Evolutionary conservation across 2,329 filamentous ascomycete genomes (phyloP).

Genomic region (Alternaria atra): DNA sequence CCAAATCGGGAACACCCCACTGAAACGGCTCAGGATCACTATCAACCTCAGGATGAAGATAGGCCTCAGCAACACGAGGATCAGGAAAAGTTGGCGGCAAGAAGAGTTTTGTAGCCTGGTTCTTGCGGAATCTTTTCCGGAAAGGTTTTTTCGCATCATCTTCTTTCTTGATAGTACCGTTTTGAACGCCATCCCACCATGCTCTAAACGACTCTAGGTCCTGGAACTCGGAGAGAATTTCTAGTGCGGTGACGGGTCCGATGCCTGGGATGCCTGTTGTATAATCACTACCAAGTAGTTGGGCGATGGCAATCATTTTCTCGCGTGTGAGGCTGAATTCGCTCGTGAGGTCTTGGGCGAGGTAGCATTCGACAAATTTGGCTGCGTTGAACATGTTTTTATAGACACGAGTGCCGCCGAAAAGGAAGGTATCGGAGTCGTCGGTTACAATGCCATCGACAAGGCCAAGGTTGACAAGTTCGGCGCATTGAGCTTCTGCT

Average conservation of each 20-base stretch:
- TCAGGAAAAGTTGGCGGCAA: conserved; percentile 83
- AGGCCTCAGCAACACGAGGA: conserved; percentile 79
- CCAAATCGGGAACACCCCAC: conserved; percentile 95
- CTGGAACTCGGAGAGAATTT: conserved; percentile 91
- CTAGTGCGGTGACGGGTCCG: conserved; percentile 91
- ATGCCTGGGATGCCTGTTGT: conserved; percentile 91
- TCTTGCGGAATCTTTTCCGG: conserved; percentile 83
- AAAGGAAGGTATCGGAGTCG: conserved; percentile 95
- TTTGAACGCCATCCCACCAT: conserved; percentile 87
- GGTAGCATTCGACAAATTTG: conserved; percentile 97
- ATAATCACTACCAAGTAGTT: conserved; percentile 92
- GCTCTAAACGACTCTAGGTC: conserved; percentile 78
- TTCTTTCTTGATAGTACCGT: conserved; percentile 67
- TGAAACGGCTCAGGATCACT: conserved; percentile 79
- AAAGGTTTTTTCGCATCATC: conserved; percentile 69
- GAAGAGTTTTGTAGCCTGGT: conserved; percentile 84
- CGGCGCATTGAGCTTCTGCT: conserved; percentile 96
- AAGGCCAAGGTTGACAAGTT: conserved; percentile 83
- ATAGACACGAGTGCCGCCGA: conserved; percentile 94
- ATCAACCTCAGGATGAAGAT: conserved; percentile 87
- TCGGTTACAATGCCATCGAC: conserved; percentile 99
- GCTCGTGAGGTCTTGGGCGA: conserved; percentile 81
- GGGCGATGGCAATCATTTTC: conserved; percentile 88
- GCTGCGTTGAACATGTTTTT: conserved; percentile 99
- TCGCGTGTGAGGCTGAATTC: conserved; percentile 88